Conservation (phyloP, 768 basidiomycete species). For the Mrakia hoshinonis region DNA sequence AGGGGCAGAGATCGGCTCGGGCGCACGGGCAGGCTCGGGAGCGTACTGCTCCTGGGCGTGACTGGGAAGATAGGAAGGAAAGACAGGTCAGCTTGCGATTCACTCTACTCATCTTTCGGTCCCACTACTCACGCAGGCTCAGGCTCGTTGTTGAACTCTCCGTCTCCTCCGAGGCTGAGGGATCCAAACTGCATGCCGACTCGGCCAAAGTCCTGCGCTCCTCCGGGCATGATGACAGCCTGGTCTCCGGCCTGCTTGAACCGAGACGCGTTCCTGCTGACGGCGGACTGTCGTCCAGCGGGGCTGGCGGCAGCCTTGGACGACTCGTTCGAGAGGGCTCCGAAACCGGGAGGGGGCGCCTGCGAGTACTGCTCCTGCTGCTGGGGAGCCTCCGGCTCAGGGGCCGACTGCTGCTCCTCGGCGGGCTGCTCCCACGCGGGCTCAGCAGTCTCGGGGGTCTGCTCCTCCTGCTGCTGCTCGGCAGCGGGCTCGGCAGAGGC, state of each 20-base stretch:
- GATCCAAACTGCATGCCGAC: constrained; percentile 43
- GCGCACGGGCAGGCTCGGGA: constrained; percentile 23
- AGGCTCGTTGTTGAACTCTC: constrained; percentile 27
- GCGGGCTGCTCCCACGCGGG: constrained; percentile 13
- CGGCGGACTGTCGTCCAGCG: constrained; percentile 37
- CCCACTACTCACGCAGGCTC: constrained; percentile 19
- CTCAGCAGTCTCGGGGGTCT: constrained; percentile 14
- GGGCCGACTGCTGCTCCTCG: constrained; percentile 10
- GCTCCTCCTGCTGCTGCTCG: constrained; percentile 1
- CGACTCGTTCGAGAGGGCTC: constrained; percentile 30
- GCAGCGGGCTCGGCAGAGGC: constrained; percentile 17
- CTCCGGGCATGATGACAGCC: constrained; percentile 41
- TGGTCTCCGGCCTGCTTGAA: constrained; percentile 39
- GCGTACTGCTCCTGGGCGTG: constrained; percentile 29
- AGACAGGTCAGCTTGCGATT: not conserved
- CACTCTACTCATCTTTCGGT: not conserved
- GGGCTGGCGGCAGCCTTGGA: constrained; percentile 31
- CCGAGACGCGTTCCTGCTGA: constrained; percentile 31
- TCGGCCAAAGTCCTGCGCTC: constrained; percentile 32
- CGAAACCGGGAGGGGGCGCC: constrained; percentile 39
- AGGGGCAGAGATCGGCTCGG: constrained; percentile 33
- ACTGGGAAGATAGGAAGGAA: not conserved
- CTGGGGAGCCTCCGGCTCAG: constrained; percentile 4
- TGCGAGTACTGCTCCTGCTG: constrained; percentile 8
- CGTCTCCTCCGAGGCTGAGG: constrained; percentile 39